Percentiles rank a stretch among this genome's conserved stretches.
These are phyloP conservation scores for Emergomyces pasteurianus DNA, from an alignment of 2,329 filamentous ascomycete species.

Conservation along the genomic window DNA sequence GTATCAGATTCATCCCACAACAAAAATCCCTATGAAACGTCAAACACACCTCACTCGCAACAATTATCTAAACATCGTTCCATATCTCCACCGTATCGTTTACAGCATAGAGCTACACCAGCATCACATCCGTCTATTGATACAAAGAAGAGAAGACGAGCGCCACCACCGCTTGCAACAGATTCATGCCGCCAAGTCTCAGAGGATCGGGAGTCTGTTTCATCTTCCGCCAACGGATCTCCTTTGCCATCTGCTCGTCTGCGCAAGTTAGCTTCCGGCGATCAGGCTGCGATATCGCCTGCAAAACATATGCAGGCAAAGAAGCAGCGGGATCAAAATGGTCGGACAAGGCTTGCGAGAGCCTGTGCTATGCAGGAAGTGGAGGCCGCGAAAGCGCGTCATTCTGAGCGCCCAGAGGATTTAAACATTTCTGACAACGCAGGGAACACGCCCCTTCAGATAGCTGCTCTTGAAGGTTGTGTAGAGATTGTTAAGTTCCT, in stretches of 20 bases:
- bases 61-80: constrained; percentile 24
- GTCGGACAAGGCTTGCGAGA: constrained; percentile 79
- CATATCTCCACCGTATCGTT: constrained; percentile 23
- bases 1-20: constrained; percentile 7
- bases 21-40: constrained; percentile 18
- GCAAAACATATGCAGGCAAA: constrained; percentile 58
- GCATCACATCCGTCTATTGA: constrained; percentile 14
- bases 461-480: constrained; percentile 77
- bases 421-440: constrained; percentile 85
- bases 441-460: constrained; percentile 90
- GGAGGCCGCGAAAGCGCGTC: constrained; percentile 61
- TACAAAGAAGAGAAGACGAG: constrained; percentile 21
- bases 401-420: constrained; percentile 72
- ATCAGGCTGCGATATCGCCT: constrained; percentile 46
- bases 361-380: constrained; percentile 80
- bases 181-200: constrained; percentile 32
- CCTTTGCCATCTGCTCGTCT: constrained; percentile 29
- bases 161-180: constrained; percentile 30
- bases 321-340: constrained; percentile 83
- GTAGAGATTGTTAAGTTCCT: constrained; percentile 79
- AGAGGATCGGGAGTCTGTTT: constrained; percentile 34
- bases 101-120: constrained; percentile 27
- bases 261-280: constrained; percentile 30
- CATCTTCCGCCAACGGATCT: constrained; percentile 34
- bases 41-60: constrained; percentile 17